A percentile compares a stretch with the other conserved stretches of the same genome.
Evolutionary conservation across 192 early-diverging fungal genomes (phyloP).

Genomic region (Fimicolochytrium jonesii): DNA sequence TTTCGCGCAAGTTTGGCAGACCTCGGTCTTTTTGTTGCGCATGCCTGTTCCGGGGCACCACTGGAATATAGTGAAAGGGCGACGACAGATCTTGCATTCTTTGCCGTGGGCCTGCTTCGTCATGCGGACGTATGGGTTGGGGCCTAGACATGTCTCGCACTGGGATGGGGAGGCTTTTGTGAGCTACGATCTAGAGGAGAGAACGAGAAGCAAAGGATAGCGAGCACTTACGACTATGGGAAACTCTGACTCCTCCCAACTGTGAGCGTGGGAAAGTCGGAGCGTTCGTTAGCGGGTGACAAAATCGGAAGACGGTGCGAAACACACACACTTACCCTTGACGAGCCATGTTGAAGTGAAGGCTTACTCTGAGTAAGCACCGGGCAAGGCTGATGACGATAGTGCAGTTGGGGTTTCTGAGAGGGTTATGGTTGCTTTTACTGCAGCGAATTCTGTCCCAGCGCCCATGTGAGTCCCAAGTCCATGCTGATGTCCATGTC

Average conservation of each 20-base stretch:
- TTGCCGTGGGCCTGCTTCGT: constrained; percentile 42
- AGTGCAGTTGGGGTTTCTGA: too few relatives aligned
- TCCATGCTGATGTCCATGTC: too few relatives aligned
- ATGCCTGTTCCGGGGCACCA: constrained; percentile 94
- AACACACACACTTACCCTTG: constrained; percentile 13
- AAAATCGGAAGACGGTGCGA: not conserved
- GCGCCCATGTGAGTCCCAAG: too few relatives aligned
- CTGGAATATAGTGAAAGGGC: constrained; percentile 93
- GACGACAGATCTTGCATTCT: constrained; percentile 77
- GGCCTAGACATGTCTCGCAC: constrained; percentile 96
- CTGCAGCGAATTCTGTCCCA: too few relatives aligned
- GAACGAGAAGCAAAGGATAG: not conserved
- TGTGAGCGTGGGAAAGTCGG: not conserved
- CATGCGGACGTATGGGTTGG: constrained; percentile 99
- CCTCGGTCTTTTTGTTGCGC: constrained; percentile 98
- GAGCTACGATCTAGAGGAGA: not conserved
- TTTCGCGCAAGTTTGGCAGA: constrained; percentile 96
- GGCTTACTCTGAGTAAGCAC: too few relatives aligned
- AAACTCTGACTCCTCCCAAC: constrained; percentile 43
- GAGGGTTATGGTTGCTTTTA: too few relatives aligned
- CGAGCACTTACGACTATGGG: constrained; percentile 36
- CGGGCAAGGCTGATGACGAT: too few relatives aligned
- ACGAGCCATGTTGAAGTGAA: constrained; percentile 13
- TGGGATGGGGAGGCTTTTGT: constrained; percentile 26
- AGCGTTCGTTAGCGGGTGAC: not conserved